Percentiles rank a stretch among this genome's conserved stretches.
phyloP scores from a whole-genome alignment of 306 rosid species.

The Lathyrus oleraceus region DNA sequence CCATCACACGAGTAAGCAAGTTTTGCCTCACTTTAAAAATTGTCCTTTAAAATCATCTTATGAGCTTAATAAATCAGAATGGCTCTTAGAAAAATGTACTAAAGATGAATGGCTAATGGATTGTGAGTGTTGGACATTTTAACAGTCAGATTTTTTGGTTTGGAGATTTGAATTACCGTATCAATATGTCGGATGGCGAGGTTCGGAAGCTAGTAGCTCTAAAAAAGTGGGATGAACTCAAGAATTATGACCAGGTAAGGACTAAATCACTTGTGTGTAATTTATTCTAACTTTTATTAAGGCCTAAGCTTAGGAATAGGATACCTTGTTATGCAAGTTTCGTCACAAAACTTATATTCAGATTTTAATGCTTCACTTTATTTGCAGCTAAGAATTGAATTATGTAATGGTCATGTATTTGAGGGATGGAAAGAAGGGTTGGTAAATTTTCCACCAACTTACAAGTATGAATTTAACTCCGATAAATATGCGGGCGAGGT shows the following conservation, averaged over 20 bases:
- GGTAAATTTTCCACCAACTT: conserved; percentile 84
- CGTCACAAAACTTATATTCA: not conserved
- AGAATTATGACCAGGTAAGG: conserved; percentile 81
- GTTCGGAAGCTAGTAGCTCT: conserved; percentile 61
- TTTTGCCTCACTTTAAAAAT: conserved; percentile 4
- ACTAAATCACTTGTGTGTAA: not conserved
- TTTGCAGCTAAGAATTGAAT: conserved; percentile 75
- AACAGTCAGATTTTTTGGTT: conserved; percentile 98
- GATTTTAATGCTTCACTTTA: not conserved
- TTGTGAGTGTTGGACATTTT: too few species aligned
- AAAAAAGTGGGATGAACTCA: conserved; percentile 71
- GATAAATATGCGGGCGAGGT: conserved; percentile 67
- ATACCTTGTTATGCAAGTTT: not conserved
- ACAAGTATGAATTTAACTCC: conserved; percentile 73
- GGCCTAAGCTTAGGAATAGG: not conserved
- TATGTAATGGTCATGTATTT: conserved; percentile 67
- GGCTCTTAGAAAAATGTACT: too few species aligned
- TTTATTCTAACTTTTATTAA: not conserved
- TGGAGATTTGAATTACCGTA: conserved; percentile 92
- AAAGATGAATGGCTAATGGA: too few species aligned
- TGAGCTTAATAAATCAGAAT: too few species aligned
- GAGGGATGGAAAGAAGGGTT: conserved; percentile 92
- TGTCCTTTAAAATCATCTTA: too few species aligned
- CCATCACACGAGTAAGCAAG: conserved; percentile 83
- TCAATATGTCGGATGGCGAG: conserved; percentile 62